Conservation (phyloP, 2,329 filamentous ascomycete genomes). For the Aspergillus viridinutans region DNA sequence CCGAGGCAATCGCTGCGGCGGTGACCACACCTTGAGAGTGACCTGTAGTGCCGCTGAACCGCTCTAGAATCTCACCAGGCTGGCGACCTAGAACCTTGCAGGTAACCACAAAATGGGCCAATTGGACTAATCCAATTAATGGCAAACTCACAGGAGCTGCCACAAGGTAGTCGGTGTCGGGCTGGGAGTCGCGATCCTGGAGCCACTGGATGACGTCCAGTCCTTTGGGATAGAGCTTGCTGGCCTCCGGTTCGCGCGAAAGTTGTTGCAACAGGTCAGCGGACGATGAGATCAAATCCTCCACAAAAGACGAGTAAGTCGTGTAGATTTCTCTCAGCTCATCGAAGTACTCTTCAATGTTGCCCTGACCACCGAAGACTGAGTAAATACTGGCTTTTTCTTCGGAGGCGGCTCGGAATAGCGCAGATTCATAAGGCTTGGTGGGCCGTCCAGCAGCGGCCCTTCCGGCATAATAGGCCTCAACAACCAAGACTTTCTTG, state of each 20-base stretch:
- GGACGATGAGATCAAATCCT: slow-evolving; percentile 74
- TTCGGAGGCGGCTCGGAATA: slow-evolving; percentile 83
- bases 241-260: slow-evolving; percentile 75
- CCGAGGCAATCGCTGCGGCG: slow-evolving; percentile 84
- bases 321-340: slow-evolving; percentile 87
- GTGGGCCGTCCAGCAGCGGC: slow-evolving; percentile 79
- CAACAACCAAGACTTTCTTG: slow-evolving; percentile 88
- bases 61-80: slow-evolving; percentile 80
- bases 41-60: slow-evolving; percentile 82
- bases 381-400: slow-evolving; percentile 81
- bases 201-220: slow-evolving; percentile 93
- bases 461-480: slow-evolving; percentile 87
- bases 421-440: slow-evolving; percentile 87
- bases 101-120: slow-evolving; percentile 91
- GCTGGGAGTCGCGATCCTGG: slow-evolving; percentile 80
- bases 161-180: slow-evolving; percentile 89
- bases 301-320: slow-evolving; percentile 87
- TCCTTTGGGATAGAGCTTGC: slow-evolving; percentile 97
- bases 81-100: slow-evolving; percentile 87
- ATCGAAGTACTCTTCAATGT: slow-evolving; percentile 99
- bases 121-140: slow-evolving; percentile 90
- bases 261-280: slow-evolving; percentile 85
- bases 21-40: slow-evolving; percentile 97
- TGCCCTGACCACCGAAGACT: slow-evolving; percentile 95
- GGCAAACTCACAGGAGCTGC: slow-evolving; percentile 94